Evolutionary conservation across 2,329 filamentous ascomycete species (phyloP), one percentile per base, ranked within the genome.

Genomic region (Diaporthe humulicola): DNA sequence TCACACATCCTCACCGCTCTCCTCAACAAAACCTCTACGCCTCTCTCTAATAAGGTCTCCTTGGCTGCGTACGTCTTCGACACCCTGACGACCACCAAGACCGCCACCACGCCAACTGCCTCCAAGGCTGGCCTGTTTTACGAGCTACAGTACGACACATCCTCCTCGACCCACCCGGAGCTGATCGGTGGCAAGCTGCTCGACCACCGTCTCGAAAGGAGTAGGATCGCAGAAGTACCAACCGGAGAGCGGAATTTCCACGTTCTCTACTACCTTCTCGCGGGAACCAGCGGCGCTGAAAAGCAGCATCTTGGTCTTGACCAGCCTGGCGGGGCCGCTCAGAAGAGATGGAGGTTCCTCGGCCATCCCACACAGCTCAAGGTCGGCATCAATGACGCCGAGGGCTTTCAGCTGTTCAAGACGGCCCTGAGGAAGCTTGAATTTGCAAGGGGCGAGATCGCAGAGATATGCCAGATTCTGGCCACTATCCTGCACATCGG

Each of bases 181-280:
- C 88, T 99, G 38, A 94, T 99, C 77, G 97, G 97, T 85, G 96
- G 95, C 79, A 98, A 99, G 85, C 88, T 99, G 22, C 89, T 99
- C 58, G 96, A 98, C 79, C 97, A 99, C 83, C 91, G 97, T 78
- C 87, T 99, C 64, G 97, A 99, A 85, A 89, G 97, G 74, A 98
- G 95, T 85, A 91, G 97, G 77, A 95, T 99, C 77, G 92, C 97
- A 38, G 92, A 95, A 54, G 96, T 98, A 0, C 97, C 97, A 0
- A 98, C 97, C 0, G 97, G 97, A 79, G 97, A 99, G 85, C 93
- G 97, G 58, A 98, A 97, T 83, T 98, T 98, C 82, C 97, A 99
- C 84, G 90, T 98, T 36, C 88, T 99, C 12, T 99, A 99, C 87
- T 99, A 99, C 83, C 91, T 99, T 5, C 87, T 99, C 40, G 94